Base-by-base conservation (phyloP, 164 flowering plant species). In the Kalanchoe fedtschenkoi region DNA sequence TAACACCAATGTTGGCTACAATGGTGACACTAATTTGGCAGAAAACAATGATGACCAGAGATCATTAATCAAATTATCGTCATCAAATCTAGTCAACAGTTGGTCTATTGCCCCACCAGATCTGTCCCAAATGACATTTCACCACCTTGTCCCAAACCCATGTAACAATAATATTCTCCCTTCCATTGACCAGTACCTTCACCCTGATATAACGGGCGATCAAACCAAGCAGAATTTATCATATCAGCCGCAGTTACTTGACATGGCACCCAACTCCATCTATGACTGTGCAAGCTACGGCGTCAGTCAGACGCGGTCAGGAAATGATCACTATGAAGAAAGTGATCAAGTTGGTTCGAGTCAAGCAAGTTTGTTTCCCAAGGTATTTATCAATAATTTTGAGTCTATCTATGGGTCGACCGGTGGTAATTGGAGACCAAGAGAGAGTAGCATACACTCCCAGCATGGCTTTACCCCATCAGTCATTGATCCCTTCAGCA, bases 51-150 rank as follows among this genome's bases (percentile, higher is more conserved):
- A 58, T 19, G 21, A 58, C 22, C 37, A 58, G 2, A 21, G 61
- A 58, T 32, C 38, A 34, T n/a, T 32, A 16, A 32, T 28, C 37
- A 30, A 3, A 16, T 29, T 30, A 8, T 57, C 37, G 70, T 44
- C 75, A 11, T 68, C 84, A 9, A 76, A 76, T 58, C 42, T 77
- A 61, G 81, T 76, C 35, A 76, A 69, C 66, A 70, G 76, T 66
- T 81, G 83, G 88, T 81, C 86, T 1, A 81, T 81, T 68, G 84
- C 86, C 17, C 86, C 82, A 2, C 84, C 84, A 3, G 65, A 69
- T 60, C 56, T 4, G 32, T 76, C 81, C 3, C 72, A 79, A 15
- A 35, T 58, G n/a, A 28, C n/a, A n/a, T n/a, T 68, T 44, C 58
- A 47, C 35, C 80, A 71, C 1, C 61, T 67, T 38, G 68, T 68